A percentile compares a stretch with the other conserved stretches of the same genome.
phyloP scores from a whole-genome alignment of 139 green algal species.

The Deuterostichococcus epilithicus region DNA sequence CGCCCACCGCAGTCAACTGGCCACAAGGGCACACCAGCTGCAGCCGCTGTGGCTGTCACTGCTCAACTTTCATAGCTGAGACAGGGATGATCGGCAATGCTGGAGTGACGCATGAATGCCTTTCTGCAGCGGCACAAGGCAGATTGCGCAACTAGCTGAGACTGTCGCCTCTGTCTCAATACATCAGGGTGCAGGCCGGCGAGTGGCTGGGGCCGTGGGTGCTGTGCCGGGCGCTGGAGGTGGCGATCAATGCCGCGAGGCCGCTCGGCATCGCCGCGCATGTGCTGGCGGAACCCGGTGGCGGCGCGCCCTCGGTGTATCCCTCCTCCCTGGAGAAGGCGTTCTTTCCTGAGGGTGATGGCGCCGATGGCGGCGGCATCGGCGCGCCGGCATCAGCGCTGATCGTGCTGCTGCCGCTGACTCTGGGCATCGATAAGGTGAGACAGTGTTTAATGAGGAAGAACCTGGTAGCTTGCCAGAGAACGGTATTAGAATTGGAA shows the following conservation, averaged over 20 bases:
- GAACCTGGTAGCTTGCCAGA: too few relatives aligned
- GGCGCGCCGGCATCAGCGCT: constrained; percentile 19
- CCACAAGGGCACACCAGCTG: too few relatives aligned
- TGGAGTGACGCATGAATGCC: too few relatives aligned
- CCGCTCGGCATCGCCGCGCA: constrained; percentile 42
- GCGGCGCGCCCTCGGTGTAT: constrained; percentile 55
- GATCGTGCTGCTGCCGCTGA: constrained; percentile 79
- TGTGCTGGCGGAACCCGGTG: constrained; percentile 65
- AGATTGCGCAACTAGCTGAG: too few relatives aligned
- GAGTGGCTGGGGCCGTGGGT: constrained; percentile 86
- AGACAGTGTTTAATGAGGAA: not conserved
- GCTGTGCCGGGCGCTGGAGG: constrained; percentile 71
- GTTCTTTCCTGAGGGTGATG: not conserved
- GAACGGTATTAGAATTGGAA: too few relatives aligned
- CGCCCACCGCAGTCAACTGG: too few relatives aligned
- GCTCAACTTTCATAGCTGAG: too few relatives aligned
- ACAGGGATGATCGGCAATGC: too few relatives aligned
- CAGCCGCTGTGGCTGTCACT: too few relatives aligned
- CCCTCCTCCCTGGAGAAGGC: constrained; percentile 1
- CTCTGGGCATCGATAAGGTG: constrained; percentile 77
- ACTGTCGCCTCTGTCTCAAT: constrained; percentile 1
- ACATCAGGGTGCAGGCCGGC: constrained; percentile 68
- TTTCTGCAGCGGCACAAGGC: too few relatives aligned
- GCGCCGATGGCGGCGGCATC: not conserved
- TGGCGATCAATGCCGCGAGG: constrained; percentile 31